These are phyloP conservation scores for Neofusicoccum umdonicola DNA, from an alignment of 2,329 filamentous ascomycete species.

Conservation along the genomic window DNA sequence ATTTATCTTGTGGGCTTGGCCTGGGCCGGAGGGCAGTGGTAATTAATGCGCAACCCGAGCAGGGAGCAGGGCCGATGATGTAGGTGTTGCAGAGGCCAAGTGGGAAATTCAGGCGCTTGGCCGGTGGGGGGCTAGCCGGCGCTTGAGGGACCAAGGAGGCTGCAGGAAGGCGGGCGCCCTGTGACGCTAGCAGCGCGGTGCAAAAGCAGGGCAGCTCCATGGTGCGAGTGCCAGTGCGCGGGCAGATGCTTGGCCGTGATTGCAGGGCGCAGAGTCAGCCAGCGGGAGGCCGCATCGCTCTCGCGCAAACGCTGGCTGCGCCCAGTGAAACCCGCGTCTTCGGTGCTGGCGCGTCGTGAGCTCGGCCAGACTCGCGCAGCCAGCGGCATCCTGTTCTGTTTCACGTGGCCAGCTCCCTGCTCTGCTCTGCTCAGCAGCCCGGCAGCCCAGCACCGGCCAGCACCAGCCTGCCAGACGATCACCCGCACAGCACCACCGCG, in stretches of 20 bases:
- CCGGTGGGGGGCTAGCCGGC: constrained; percentile 6
- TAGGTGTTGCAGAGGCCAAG: constrained; percentile 9
- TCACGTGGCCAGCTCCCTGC: background rate
- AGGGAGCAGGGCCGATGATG: constrained; percentile 15
- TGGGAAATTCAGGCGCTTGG: constrained; percentile 15
- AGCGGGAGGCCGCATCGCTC: constrained; percentile 5
- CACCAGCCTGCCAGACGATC: background rate
- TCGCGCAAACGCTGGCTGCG: background rate
- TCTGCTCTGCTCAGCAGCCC: no score
- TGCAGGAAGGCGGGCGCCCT: background rate
- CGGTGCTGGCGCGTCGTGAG: no score
- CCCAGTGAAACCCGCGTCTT: background rate
- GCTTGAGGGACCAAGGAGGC: background rate
- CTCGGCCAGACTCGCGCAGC: background rate
- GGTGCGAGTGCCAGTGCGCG: background rate
- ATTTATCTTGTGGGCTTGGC: constrained; percentile 2
- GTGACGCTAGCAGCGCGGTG: constrained; percentile 5
- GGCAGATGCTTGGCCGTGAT: constrained; percentile 5
- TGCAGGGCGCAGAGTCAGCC: constrained; percentile 4
- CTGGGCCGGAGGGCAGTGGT: background rate
- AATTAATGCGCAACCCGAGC: constrained; percentile 12
- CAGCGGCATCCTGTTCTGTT: background rate
- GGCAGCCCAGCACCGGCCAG: background rate
- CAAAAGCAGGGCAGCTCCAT: constrained; percentile 7
- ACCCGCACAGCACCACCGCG: background rate